Conservation (phyloP, 2,329 filamentous ascomycete genomes). For the Colletotrichum euphorbiae region DNA sequence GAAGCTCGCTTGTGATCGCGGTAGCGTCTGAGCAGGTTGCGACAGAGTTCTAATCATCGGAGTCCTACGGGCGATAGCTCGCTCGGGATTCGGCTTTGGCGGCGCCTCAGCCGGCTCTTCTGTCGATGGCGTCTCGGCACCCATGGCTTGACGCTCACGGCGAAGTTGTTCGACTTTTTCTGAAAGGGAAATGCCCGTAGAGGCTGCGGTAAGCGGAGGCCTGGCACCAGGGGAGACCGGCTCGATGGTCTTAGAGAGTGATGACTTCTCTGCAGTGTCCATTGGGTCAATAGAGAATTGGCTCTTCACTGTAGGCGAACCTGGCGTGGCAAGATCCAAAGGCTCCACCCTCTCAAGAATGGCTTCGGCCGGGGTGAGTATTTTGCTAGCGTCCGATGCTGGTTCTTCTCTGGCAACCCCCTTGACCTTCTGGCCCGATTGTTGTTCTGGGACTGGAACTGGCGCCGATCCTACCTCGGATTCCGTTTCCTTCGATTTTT, state of each 20-base stretch:
- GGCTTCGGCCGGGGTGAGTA: constrained; percentile 47
- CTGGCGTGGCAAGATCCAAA: constrained; percentile 60
- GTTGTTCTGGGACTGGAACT: constrained; percentile 5
- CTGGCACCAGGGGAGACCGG: constrained; percentile 12
- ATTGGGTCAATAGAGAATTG: constrained; percentile 27
- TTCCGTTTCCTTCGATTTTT: not conserved
- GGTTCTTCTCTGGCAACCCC: constrained; percentile 39
- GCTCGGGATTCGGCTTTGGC: constrained; percentile 47
- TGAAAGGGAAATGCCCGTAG: constrained; percentile 48
- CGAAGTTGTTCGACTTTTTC: constrained; percentile 65
- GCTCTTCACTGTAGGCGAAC: constrained; percentile 47
- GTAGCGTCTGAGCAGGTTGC: constrained; percentile 60
- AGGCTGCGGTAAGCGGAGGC: constrained; percentile 21
- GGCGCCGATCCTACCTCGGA: not conserved
- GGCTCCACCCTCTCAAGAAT: constrained; percentile 61
- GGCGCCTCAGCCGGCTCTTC: constrained; percentile 42
- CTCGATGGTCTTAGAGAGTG: not conserved
- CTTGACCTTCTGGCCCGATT: constrained; percentile 18
- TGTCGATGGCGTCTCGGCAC: constrained; percentile 46
- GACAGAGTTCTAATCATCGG: constrained; percentile 66
- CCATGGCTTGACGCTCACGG: constrained; percentile 57
- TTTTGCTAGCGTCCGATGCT: constrained; percentile 48
- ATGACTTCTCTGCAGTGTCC: constrained; percentile 10
- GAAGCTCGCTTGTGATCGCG: constrained; percentile 59
- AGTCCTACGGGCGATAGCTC: constrained; percentile 57